Percentiles rank a stretch among this genome's conserved stretches.
These are phyloP conservation scores for Cardiospermum halicacabum DNA, from an alignment of 345 rosid genomes.

Conservation along the genomic window DNA sequence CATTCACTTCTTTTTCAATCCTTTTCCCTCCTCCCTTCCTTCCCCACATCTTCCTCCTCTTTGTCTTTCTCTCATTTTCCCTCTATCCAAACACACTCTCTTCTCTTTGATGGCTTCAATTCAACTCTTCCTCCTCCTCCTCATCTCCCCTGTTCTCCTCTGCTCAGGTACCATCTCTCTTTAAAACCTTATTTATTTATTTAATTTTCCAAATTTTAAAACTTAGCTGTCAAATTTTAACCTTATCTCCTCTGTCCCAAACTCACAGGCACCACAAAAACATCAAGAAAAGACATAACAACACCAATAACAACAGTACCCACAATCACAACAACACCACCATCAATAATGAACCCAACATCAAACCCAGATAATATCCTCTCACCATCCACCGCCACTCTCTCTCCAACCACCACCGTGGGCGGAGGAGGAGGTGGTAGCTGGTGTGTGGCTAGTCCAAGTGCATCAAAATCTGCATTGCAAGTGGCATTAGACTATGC, in stretches of 20 bases:
- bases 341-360: slow-evolving; percentile 38
- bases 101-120: slow-evolving; percentile 10
- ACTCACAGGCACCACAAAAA: too few species aligned
- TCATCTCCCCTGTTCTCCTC: slow-evolving; percentile 19
- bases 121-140: slow-evolving; percentile 15
- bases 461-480: slow-evolving; percentile 53
- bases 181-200: background rate
- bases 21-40: slow-evolving; percentile 29
- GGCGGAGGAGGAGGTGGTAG: slow-evolving; percentile 20
- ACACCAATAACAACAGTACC: slow-evolving; percentile 64
- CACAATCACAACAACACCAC: slow-evolving; percentile 22
- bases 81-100: slow-evolving; percentile 8
- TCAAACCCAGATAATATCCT: slow-evolving; percentile 42
- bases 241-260: slow-evolving; percentile 8
- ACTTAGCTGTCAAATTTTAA: slow-evolving; percentile 15
- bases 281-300: slow-evolving; percentile 42
- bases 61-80: background rate
- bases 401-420: slow-evolving; percentile 17
- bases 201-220: slow-evolving; percentile 11
- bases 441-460: slow-evolving; percentile 84
- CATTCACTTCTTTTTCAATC: slow-evolving; percentile 21
- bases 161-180: slow-evolving; percentile 32
- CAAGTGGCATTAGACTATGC: slow-evolving; percentile 88
- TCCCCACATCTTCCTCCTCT: slow-evolving; percentile 14
- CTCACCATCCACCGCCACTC: slow-evolving; percentile 24